These are phyloP conservation scores for Mucor lusitanicus DNA, from an alignment of 371 early-diverging fungal species.

Conservation along the genomic window DNA sequence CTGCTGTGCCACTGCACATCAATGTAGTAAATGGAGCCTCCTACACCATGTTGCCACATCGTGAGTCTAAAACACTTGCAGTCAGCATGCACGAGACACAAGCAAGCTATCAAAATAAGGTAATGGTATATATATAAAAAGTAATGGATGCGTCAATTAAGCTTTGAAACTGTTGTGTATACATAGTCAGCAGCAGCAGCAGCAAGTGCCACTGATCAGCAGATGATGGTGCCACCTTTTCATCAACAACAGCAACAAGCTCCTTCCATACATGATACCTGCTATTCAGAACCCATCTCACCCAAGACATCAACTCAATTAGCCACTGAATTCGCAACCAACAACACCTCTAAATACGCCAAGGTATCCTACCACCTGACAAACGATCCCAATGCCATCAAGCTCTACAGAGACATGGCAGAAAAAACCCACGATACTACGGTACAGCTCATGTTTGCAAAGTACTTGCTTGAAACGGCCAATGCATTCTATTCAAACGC, in stretches of 20 bases:
- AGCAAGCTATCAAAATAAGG: neutral
- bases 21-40: neutral
- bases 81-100: neutral
- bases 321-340: constrained; percentile 9
- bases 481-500: constrained; percentile 1
- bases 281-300: neutral
- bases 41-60: neutral
- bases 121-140: neutral
- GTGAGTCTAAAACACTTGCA: constrained; percentile 7
- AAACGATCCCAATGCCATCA: constrained; percentile 56
- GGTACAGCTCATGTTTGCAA: constrained; percentile 83
- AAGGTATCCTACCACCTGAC: constrained; percentile 58
- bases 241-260: neutral
- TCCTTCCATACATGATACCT: neutral
- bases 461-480: constrained; percentile 67
- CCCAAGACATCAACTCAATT: constrained; percentile 10
- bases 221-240: neutral
- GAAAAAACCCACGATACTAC: constrained; percentile 74
- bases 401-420: constrained; percentile 71
- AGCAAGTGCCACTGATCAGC: neutral
- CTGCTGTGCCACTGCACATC: neutral
- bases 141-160: neutral
- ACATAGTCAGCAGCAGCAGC: neutral
- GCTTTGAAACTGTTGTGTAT: neutral
- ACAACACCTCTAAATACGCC: constrained; percentile 24